Conservation (phyloP, 345 rosid genomes). For the Camelina hispida region DNA sequence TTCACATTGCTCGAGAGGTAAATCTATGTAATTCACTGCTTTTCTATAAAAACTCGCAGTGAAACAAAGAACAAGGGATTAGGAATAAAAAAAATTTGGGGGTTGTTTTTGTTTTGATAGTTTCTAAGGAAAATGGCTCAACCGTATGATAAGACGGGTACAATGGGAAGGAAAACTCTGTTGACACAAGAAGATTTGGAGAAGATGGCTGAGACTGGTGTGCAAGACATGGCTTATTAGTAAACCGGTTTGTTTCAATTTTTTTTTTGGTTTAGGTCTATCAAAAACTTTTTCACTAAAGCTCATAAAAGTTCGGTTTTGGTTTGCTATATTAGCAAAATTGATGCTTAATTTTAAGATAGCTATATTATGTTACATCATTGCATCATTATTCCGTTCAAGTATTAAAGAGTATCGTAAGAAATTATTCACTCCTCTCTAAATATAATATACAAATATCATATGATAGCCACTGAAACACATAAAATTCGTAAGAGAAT, state of each 20-base stretch:
- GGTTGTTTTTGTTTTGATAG: constrained; percentile 44
- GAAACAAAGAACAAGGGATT: background rate
- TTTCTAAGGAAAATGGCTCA: constrained; percentile 97
- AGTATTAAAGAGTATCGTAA: background rate
- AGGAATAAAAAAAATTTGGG: background rate
- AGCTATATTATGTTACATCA: background rate
- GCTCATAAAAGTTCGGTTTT: background rate
- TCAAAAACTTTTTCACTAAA: background rate
- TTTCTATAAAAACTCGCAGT: background rate
- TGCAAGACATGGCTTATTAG: constrained; percentile 51
- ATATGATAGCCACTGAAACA: too few species aligned
- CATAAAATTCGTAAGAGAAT: too few species aligned
- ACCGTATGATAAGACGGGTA: constrained; percentile 80
- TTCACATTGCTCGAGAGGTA: constrained; percentile 93
- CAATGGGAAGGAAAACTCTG: constrained; percentile 66
- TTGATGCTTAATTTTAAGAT: background rate
- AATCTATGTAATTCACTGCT: background rate
- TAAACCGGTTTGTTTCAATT: background rate
- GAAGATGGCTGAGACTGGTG: constrained; percentile 70
- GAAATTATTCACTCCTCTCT: background rate
- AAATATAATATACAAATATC: too few species aligned
- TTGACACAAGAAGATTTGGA: constrained; percentile 88
- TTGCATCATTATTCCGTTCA: background rate
- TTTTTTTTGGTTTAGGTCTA: background rate
- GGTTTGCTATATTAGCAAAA: background rate